Base-by-base conservation (phyloP, 2,329 filamentous ascomycete species). In the Tolypocladium guangdongense region DNA sequence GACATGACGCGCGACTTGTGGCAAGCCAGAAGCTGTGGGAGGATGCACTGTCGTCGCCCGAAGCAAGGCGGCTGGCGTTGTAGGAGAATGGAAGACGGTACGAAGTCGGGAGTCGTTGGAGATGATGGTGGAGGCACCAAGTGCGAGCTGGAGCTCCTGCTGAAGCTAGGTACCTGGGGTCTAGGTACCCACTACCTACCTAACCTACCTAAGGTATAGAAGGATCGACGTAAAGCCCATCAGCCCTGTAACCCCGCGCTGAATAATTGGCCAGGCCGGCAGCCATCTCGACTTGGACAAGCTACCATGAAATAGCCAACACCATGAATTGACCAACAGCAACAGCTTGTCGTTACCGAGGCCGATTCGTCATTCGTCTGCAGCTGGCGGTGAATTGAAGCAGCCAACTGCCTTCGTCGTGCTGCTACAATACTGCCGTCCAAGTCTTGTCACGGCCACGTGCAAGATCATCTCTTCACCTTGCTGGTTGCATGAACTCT, bases 1-100 rank as follows among this genome's bases (percentile, higher is more conserved):
- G 56, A 55, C 60, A 61, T 59, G 52, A 45, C 51, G 59, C 58
- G 52, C 20, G 33, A 11, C 10, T 10, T 16, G 33, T n/a, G 4
- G 33, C 18, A 16, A 32, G 18, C 20, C 24, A 10, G 4, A 6
- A 20, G 6, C 18, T 11, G 7, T 18, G 4, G 24, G 43, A 7
- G 4, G 16, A n/a, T 14, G 18, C 16, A 18, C 43, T n/a, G 10
- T 12, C 27, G 16, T 18, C 43, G 43, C 43, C 27, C 14, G 7
- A 11, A 5, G 12, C 39, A 16, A 24, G 14, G 16, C 7, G 43
- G n/a, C 14, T 33, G 11, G 11, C 32, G 32, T 33, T 33, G 32
- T 33, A 12, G 33, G 11, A 35, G 33, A 16, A 6, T 32, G 27
- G 4, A 6, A 11, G 18, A 5, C 18, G 43, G 16, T n/a, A n/a